phyloP scores from a whole-genome alignment of 441 rosid species.

The Gossypium schwendimanii region DNA sequence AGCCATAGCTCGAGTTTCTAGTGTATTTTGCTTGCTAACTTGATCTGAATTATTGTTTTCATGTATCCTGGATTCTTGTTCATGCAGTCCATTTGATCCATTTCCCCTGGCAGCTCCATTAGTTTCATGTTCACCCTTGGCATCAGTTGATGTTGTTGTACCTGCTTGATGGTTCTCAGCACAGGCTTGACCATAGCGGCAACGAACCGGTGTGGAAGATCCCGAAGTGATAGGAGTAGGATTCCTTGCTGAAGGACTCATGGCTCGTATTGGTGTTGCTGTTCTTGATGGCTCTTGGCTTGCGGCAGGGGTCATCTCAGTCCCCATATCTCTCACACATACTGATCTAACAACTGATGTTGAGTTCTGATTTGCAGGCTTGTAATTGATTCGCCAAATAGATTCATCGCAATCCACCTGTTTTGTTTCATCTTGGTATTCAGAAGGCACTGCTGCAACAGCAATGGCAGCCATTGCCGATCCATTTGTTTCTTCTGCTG shows the following conservation, averaged over 20 bases:
- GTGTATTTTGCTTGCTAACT: slow-evolving; percentile 36
- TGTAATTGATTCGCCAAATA: slow-evolving; percentile 45
- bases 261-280: slow-evolving; percentile 71
- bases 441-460: slow-evolving; percentile 11
- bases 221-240: slow-evolving; percentile 75
- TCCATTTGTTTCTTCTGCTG: slow-evolving; percentile 26
- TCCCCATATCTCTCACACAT: slow-evolving; percentile 88
- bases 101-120: slow-evolving; percentile 19
- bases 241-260: slow-evolving; percentile 61
- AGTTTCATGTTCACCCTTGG: slow-evolving; percentile 18
- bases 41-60: slow-evolving; percentile 24
- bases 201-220: slow-evolving; percentile 52
- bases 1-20: slow-evolving; percentile 68
- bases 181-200: slow-evolving; percentile 24
- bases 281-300: slow-evolving; percentile 95
- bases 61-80: slow-evolving; percentile 9
- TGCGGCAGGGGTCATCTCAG: slow-evolving; percentile 88
- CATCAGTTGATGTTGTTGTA: slow-evolving; percentile 11
- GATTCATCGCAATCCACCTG: slow-evolving; percentile 65
- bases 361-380: slow-evolving; percentile 31
- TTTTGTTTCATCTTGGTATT: slow-evolving; percentile 46
- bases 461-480: slow-evolving; percentile 6
- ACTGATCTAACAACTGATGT: slow-evolving; percentile 51
- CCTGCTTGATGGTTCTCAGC: slow-evolving; percentile 21
- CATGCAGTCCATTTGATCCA: slow-evolving; percentile 9